Evolutionary conservation across 2,329 filamentous ascomycete species (phyloP), one percentile per base, ranked within the genome.

Genomic region (Aspergillus pseudoglaucus): DNA sequence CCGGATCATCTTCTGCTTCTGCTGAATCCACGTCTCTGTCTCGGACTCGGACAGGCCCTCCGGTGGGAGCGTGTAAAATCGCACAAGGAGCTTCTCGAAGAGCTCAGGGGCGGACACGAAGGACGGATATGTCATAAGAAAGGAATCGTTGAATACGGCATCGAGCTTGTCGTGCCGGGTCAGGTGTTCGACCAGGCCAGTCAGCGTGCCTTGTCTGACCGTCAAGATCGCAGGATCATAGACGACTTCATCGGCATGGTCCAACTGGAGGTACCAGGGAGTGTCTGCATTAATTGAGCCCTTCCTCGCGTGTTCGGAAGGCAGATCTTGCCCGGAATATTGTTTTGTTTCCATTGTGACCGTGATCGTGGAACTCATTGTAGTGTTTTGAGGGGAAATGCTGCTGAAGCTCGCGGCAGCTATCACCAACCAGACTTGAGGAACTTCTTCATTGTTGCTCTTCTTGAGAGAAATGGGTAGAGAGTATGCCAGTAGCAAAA

Each of bases 131-230:
- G 91, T 96, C 18, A 95, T 79, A 10, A 97, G 80, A 74, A 97
- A 96, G 1, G 90, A 95, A 59, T 90, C 90, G 71, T 95, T 96
- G 73, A 96, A 96, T 49, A 79, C 87, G 1, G 88, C 87, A 58
- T 96, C 90, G 8, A 95, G 79, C 59, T 90, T 90, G 70, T 97
- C 90, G 62, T 96, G 91, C 39, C 90, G 81, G 7, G 91, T 96
- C 33, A 96, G 77, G 64, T 95, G 89, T 68, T 96, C 91, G 2
- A 95, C 90, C 44, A 97, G 74, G 4, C 85, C 90, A n/a, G 87
- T 76, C 8, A 96, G 72, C 1, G 88, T 91, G 23, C 90, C 90
- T 1, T 47, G 50, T 40, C 51, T 59, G 17, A 65, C 49, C 35
- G 47, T 45, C 40, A 49, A 44, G 18, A 23, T 45, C 5, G 32